Base-by-base conservation (phyloP, 2,329 filamentous ascomycete species). In the Emmonsia crescens region DNA sequence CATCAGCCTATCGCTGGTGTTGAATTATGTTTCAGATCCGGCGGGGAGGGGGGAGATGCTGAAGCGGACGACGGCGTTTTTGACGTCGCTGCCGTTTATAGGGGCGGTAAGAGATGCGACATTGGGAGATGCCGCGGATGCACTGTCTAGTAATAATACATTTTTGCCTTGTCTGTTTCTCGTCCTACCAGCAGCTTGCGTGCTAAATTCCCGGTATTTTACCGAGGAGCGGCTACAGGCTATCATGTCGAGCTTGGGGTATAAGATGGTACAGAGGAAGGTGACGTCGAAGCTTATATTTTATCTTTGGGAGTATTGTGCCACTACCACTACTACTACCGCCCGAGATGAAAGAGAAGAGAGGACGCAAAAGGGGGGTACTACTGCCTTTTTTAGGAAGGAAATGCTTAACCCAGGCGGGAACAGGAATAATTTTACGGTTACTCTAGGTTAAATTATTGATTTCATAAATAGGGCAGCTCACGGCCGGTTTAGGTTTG, bases 21-120 rank as follows among this genome's bases (percentile, higher is more conserved):
- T 99, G 65, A 99, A 99, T 74, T 99, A 91, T 71, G 92, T 97
- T 2, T 89, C 93, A 0, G 86, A 92, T 67, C 82, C 91, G 2
- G 76, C 77, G 38, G 83, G 81, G 4, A 83, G 92, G 68, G 94
- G 94, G 1, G 83, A 89, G 62, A 99, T 99, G 94, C 82, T 99
- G 60, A 80, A 83, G 59, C 84, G 89, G 48, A 91, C 88, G 40
- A 80, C 87, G 16, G 76, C 83, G 24, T 96, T 96, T 70, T 77
- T 96, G 52, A 82, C 73, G 21, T 64, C 49, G 62, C 62, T 48
- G 66, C n/a, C 36, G 38, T 27, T 24, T 38, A 27, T 27, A 3
- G 55, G 16, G 19, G 19, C 31, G 16, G 19, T 33, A 33, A 31
- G 42, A 36, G 38, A 38, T 31, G 48, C n/a, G 8, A 38, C 61